A percentile compares a stretch with the other conserved stretches of the same genome.
Evolutionary conservation across 2,329 filamentous ascomycete species (phyloP).

Genomic region (Colletotrichum sp.): DNA sequence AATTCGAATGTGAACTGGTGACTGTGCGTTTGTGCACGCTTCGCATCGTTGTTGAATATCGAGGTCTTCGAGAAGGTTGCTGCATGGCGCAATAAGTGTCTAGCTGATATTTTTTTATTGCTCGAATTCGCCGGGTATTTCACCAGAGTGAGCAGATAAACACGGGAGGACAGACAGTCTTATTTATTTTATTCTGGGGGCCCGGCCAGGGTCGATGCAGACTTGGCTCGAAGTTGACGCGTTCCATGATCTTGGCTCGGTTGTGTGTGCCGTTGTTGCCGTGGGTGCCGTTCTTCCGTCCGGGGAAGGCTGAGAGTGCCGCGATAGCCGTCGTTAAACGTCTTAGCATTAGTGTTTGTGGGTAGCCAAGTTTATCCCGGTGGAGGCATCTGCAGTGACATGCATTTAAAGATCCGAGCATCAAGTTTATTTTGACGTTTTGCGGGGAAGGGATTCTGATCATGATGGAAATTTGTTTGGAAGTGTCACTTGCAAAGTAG

Average conservation of each 20-base stretch:
- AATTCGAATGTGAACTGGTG: neutral
- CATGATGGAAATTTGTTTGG: neutral
- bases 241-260: constrained; percentile 7
- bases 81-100: neutral
- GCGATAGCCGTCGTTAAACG: constrained; percentile 1
- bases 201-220: neutral
- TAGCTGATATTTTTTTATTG: neutral
- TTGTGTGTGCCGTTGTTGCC: constrained; percentile 12
- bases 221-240: neutral
- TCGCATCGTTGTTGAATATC: neutral
- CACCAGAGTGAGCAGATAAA: neutral
- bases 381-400: neutral
- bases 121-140: neutral
- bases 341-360: neutral
- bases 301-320: neutral
- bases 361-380: neutral
- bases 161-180: neutral
- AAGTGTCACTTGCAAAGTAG: neutral
- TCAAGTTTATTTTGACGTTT: neutral
- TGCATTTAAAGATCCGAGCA: neutral
- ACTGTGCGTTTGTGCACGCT: neutral
- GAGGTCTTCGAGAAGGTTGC: neutral
- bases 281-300: constrained; percentile 2
- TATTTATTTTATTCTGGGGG: neutral
- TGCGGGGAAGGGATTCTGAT: neutral